phyloP scores from a whole-genome alignment of 805 yeast genomes.

The Jamesozyma lodderae region DNA sequence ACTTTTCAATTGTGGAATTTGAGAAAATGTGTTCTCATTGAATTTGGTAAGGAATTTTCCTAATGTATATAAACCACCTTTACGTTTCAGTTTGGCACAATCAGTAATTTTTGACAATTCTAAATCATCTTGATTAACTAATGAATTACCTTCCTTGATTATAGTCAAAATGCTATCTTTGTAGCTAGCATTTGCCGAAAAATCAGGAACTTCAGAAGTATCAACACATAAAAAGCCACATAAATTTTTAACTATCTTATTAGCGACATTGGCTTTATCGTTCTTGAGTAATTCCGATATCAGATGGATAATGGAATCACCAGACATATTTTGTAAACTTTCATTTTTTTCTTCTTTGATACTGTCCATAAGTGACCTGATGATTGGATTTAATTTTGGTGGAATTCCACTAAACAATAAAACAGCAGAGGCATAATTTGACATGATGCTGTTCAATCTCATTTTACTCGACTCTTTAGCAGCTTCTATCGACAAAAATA shows the following conservation, averaged over 20 bases:
- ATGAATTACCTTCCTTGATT: conserved; percentile 63
- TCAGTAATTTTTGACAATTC: conserved; percentile 54
- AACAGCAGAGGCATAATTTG: conserved; percentile 73
- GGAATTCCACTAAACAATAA: conserved; percentile 60
- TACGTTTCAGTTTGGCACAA: conserved; percentile 70
- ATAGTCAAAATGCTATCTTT: conserved; percentile 59
- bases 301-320: conserved; percentile 56
- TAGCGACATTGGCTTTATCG: conserved; percentile 67
- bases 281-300: conserved; percentile 47
- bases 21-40: conserved; percentile 44
- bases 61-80: conserved; percentile 72
- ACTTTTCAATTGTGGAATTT: conserved; percentile 57
- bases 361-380: conserved; percentile 86
- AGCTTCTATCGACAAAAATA: conserved; percentile 56
- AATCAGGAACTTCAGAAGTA: conserved; percentile 92
- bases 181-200: conserved; percentile 50
- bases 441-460: conserved; percentile 52
- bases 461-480: conserved; percentile 45
- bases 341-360: conserved; percentile 64
- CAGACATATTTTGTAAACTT: conserved; percentile 62
- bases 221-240: conserved; percentile 93
- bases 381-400: conserved; percentile 76
- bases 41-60: conserved; percentile 48
- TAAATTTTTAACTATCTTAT: conserved; percentile 80
- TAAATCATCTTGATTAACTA: conserved; percentile 53